Conservation (phyloP, 148 eudicot species). For the Pharnaceum exiguum region DNA sequence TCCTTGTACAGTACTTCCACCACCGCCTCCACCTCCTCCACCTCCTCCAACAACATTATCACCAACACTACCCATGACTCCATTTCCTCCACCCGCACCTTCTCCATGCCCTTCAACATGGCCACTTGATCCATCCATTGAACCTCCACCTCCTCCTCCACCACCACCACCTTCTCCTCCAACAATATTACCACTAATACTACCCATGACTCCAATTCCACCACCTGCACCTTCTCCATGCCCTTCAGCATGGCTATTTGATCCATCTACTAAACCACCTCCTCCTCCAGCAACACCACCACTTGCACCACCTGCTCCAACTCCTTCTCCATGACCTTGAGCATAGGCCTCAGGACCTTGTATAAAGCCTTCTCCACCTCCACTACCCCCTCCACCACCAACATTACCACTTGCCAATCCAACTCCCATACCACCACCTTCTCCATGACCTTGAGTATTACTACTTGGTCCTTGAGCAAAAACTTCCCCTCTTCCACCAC, state of each 20-base stretch:
- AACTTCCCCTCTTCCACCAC: neutral
- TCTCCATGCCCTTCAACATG: slow-evolving; percentile 19
- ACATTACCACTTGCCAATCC: slow-evolving; percentile 3
- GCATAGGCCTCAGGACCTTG: slow-evolving; percentile 13
- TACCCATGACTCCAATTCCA: slow-evolving; percentile 9
- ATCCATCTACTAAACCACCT: slow-evolving; percentile 4
- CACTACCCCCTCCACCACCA: slow-evolving; percentile 9
- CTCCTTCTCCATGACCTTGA: slow-evolving; percentile 18
- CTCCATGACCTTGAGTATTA: slow-evolving; percentile 5
- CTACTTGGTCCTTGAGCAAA: neutral
- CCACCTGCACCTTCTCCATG: slow-evolving; percentile 18
- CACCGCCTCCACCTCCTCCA: slow-evolving; percentile 1
- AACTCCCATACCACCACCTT: neutral
- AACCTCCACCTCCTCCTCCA: slow-evolving; percentile 17
- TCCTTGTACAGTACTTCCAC: neutral
- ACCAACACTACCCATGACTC: neutral
- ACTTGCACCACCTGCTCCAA: slow-evolving; percentile 13
- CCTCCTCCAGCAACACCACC: slow-evolving; percentile 12
- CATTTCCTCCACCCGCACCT: slow-evolving; percentile 17
- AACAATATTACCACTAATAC: neutral
- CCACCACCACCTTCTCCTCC: slow-evolving; percentile 8
- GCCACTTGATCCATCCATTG: neutral
- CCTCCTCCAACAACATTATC: slow-evolving; percentile 4
- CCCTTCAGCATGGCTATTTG: slow-evolving; percentile 11
- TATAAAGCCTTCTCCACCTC: slow-evolving; percentile 6